Conservation (phyloP, 169 alveolate species). For the Cryptosporidium baileyi region DNA sequence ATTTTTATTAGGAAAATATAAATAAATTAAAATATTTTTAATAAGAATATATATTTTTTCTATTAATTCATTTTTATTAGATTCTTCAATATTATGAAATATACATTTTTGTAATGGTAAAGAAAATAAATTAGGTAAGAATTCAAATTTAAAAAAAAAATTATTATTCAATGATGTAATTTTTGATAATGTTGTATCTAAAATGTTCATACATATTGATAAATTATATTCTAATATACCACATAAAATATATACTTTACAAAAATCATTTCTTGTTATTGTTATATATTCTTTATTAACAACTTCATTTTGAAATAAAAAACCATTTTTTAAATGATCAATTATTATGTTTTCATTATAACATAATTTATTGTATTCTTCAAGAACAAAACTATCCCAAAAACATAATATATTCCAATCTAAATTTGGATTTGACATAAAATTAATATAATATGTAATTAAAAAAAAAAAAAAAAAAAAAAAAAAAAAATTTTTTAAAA, state of each 20-base stretch:
- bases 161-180: not conserved
- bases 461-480: too few relatives aligned
- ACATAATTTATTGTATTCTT: too few relatives aligned
- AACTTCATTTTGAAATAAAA: not conserved
- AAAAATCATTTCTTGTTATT: slow-evolving; percentile 7
- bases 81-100: not conserved
- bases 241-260: slow-evolving; percentile 9
- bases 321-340: not conserved
- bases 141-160: not conserved
- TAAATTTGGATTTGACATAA: too few relatives aligned
- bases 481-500: too few relatives aligned
- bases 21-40: not conserved
- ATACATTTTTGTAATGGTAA: not conserved
- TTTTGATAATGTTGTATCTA: not conserved
- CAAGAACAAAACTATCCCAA: too few relatives aligned
- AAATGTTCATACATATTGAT: not conserved
- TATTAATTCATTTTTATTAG: not conserved
- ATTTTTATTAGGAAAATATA: slow-evolving; percentile 60
- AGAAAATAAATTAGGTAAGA: slow-evolving; percentile 1
- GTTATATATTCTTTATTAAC: not conserved
- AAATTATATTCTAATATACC: slow-evolving; percentile 15
- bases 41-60: not conserved
- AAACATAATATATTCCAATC: too few relatives aligned
- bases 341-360: not conserved
- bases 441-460: too few relatives aligned